Evolutionary conservation across 345 rosid genomes (phyloP), one percentile per base, ranked within the genome.

Genomic region (Linum tenue): DNA sequence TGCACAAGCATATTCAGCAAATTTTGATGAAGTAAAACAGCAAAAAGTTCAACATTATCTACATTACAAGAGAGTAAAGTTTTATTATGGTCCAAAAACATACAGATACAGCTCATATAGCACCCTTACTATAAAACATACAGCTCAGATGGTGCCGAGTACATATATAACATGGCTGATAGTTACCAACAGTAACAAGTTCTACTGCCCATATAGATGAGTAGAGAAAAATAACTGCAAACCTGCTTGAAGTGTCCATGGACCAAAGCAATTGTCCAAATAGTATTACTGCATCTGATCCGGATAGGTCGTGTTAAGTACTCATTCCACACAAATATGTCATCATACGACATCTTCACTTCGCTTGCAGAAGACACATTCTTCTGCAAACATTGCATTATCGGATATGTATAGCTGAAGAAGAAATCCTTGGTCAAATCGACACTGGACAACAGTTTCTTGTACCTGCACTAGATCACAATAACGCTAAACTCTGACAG

Each of bases 241-340:
- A 90, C 99, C 95, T 94, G 99, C 82, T 86, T 90, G 78, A 94
- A 94, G 79, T 90, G 74, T 70, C 99, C 97, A 79, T 94, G 99
- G 72, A 90, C 92, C 69, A 94, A 83, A 48, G 97, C 95, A 12
- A 90, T 80, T 55, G 99, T 90, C 99, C 97, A 94, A 63, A 85
- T 82, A 59, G 90, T 84, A 73, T 90, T 84, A 58, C 79, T 79
- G 77, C 99, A 88, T 77, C 89, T 86, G 4, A 86, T 83, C 63
- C 95, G 92, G 72, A 94, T 83, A 74, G 89, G 78, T 69, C 79
- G 78, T 0, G 97, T 84, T 66, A 94, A 74, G 73, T 82, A 81
- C 2, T 89, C 85, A 79, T 90, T 94, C 97, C 99, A 94, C 65
- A 94, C 95, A 57, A 94, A 94, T 69, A 90, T 85, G 70, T 79